These are phyloP conservation scores for Trichosporon coremiiforme DNA, from an alignment of 1,284 basidiomycete genomes.

Conservation along the genomic window DNA sequence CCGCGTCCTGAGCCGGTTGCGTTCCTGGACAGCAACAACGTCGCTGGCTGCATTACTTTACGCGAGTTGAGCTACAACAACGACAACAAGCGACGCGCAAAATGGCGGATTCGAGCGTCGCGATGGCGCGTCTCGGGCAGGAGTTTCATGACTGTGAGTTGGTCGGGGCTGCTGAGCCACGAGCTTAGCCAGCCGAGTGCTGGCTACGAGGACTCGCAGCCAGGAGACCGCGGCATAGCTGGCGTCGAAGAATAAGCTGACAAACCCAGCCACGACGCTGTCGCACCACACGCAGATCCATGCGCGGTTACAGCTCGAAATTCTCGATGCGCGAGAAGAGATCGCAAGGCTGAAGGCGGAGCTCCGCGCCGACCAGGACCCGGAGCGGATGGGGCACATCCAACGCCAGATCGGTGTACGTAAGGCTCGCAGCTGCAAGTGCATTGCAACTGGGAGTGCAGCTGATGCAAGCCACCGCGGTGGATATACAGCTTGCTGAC, in stretches of 20 bases:
- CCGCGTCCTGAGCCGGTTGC: conserved; percentile 9
- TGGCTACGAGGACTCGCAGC: too few species aligned
- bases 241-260: neutral
- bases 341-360: conserved; percentile 69
- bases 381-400: conserved; percentile 78
- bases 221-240: neutral
- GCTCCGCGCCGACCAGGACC: conserved; percentile 74
- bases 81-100: neutral
- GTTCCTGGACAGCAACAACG: neutral
- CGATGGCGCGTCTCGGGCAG: conserved; percentile 29
- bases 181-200: too few species aligned
- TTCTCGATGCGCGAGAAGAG: conserved; percentile 60
- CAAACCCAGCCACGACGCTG: conserved; percentile 41
- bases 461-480: too few species aligned
- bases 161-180: too few species aligned
- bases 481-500: conserved; percentile 21
- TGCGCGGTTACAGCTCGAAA: conserved; percentile 50
- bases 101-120: conserved; percentile 17
- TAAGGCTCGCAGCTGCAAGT: neutral
- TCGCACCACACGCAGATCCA: conserved; percentile 47
- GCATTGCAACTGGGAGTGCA: too few species aligned
- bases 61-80: neutral
- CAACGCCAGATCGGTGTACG: conserved; percentile 89
- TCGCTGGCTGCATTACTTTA: neutral
- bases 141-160: conserved; percentile 32